Evolutionary conservation across 1,284 basidiomycete species (phyloP), one percentile per base, ranked within the genome.

Genomic region (Cystobasidium slooffiae): DNA sequence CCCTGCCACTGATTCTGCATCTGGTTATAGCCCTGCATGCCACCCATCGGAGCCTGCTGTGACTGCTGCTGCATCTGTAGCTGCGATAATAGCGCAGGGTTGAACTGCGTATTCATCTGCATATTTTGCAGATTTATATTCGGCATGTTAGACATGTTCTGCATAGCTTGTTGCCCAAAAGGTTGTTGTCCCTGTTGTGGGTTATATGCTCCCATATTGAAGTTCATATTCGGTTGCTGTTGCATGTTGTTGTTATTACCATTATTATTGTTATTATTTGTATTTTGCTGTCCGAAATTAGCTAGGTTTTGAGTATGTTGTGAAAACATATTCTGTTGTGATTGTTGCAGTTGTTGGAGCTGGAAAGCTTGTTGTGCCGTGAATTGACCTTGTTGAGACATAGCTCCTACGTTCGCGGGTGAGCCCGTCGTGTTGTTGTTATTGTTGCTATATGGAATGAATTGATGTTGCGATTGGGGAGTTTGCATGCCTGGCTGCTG

Each of bases 311-410:
- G 62, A n/a, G 63, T 47, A 47, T 66, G 70, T 24, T 73, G 70
- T 8, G 52, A 46, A n/a, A 66, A 49, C 22, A 46, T 58, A 44
- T 39, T 53, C n/a, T 72, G 69, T 46, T 55, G 52, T 43, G 53
- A 47, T 44, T 68, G 67, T 16, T 73, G 70, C n/a, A 65, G 62
- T 39, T 73, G 70, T 47, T 73, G 70, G 6, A 66, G 53, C 49
- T 72, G 69, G n/a, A 52, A 55, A 9, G 69, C 69, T 41, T 72
- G 66, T 24, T 68, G 66, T 22, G 66, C 53, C 5, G 66, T 63
- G 51, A 63, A 72, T 44, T 69, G 55, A 22, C 24, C 6, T 41
- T 24, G 31, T 59, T 59, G 56, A 49, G 47, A 31, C 16, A 52
- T 41, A 6, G 37, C 66, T 18, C 41, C 53, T 39, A 59, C 44